These are phyloP conservation scores for Boletus rubescentipes DNA, from an alignment of 768 basidiomycete genomes.

Conservation along the genomic window DNA sequence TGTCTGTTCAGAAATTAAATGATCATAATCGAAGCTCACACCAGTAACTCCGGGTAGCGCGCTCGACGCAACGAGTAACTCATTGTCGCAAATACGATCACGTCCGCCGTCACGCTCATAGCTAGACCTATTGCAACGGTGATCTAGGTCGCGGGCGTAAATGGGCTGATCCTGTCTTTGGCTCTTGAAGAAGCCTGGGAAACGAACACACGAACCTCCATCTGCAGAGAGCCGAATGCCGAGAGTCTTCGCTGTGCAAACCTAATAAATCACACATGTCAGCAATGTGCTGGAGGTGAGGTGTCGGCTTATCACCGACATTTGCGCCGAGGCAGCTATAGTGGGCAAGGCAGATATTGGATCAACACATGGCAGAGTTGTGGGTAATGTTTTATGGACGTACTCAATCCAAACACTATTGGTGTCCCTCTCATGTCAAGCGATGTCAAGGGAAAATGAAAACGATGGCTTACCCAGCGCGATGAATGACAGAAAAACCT, in stretches of 20 bases:
- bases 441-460: not conserved
- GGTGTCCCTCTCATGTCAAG: constrained; percentile 12
- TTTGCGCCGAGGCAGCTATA: constrained; percentile 24
- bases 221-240: constrained; percentile 12
- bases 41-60: constrained; percentile 13
- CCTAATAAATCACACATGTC: constrained; percentile 13
- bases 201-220: constrained; percentile 19
- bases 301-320: constrained; percentile 17
- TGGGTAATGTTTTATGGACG: constrained; percentile 4
- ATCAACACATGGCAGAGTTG: not conserved
- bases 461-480: constrained; percentile 20
- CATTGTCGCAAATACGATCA: constrained; percentile 17
- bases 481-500: constrained; percentile 21
- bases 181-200: not conserved
- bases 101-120: constrained; percentile 7
- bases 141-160: constrained; percentile 2
- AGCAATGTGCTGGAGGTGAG: not conserved
- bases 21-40: constrained; percentile 11
- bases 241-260: constrained; percentile 22
- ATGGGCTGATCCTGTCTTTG: not conserved
- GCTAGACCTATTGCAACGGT: constrained; percentile 11
- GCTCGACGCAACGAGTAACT: constrained; percentile 19
- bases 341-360: not conserved
- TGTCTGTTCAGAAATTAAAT: not conserved
- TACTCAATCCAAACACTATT: constrained; percentile 30